These are phyloP conservation scores for Atractiella rhizophila DNA, from an alignment of 768 basidiomycete genomes.

Conservation along the genomic window DNA sequence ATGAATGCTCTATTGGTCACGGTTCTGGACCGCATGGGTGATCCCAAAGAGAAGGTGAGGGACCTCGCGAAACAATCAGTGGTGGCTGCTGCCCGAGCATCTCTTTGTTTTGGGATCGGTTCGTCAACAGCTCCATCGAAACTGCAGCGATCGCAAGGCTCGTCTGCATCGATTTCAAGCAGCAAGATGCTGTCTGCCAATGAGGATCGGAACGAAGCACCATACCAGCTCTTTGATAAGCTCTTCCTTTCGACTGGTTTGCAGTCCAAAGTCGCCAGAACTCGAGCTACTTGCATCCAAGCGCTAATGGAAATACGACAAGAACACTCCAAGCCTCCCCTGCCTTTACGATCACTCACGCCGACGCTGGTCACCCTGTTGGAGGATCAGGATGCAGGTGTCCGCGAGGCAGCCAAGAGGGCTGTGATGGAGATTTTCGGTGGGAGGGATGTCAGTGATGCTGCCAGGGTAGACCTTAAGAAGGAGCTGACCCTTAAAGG, in stretches of 20 bases:
- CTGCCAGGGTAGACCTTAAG: slow-evolving; percentile 76
- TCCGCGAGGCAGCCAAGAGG: slow-evolving; percentile 59
- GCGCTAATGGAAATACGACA: slow-evolving; percentile 5
- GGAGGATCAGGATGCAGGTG: slow-evolving; percentile 71
- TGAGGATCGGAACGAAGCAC: slow-evolving; percentile 35
- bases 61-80: slow-evolving; percentile 49
- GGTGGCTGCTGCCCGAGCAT: slow-evolving; percentile 45
- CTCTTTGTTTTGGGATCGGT: slow-evolving; percentile 31
- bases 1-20: too few species aligned
- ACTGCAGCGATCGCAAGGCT: slow-evolving; percentile 2
- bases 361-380: slow-evolving; percentile 53
- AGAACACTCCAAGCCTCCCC: background rate
- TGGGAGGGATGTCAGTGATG: slow-evolving; percentile 38
- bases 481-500: slow-evolving; percentile 53
- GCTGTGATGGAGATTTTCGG: slow-evolving; percentile 64
- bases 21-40: slow-evolving; percentile 65
- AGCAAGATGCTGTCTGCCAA: background rate
- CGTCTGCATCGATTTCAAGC: background rate
- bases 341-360: slow-evolving; percentile 44
- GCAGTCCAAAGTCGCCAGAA: slow-evolving; percentile 19
- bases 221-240: slow-evolving; percentile 51
- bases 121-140: background rate
- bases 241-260: background rate
- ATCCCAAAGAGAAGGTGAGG: slow-evolving; percentile 42
- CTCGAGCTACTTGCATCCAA: slow-evolving; percentile 2